phyloP scores from a whole-genome alignment of 2,329 filamentous ascomycete genomes.

The Talaromyces sp. region DNA sequence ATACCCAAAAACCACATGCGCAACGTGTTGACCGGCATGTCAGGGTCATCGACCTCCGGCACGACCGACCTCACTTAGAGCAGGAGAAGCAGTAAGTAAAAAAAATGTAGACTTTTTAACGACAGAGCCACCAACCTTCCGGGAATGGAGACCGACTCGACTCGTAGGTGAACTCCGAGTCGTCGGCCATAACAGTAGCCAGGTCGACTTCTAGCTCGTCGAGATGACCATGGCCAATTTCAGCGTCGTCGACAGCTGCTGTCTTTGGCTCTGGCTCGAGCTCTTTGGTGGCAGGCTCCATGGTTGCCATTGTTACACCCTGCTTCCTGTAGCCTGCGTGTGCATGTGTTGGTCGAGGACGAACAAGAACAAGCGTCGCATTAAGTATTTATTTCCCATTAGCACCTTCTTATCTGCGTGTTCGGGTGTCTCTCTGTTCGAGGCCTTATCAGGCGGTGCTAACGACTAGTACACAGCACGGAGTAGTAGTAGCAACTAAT shows the following conservation, averaged over 20 bases:
- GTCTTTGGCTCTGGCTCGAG: neutral
- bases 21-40: constrained; percentile 24
- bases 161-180: constrained; percentile 15
- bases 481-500: neutral
- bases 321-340: neutral
- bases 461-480: no score
- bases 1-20: constrained; percentile 43
- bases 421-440: neutral
- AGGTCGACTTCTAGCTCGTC: constrained; percentile 13
- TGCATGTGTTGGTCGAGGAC: neutral
- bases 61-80: constrained; percentile 22
- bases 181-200: constrained; percentile 7
- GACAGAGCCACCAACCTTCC: constrained; percentile 9
- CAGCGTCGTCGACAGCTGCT: neutral
- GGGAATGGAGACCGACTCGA: constrained; percentile 25
- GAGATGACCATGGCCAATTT: constrained; percentile 4
- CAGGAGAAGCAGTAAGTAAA: neutral
- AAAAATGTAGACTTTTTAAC: neutral
- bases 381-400: neutral
- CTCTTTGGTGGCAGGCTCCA: constrained; percentile 3
- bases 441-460: neutral
- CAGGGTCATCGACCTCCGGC: constrained; percentile 24
- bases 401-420: neutral
- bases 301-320: neutral
- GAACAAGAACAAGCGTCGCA: neutral